Evolutionary conservation across 2,329 filamentous ascomycete genomes (phyloP).

Genomic region (Colletotrichum ledebouriae): DNA sequence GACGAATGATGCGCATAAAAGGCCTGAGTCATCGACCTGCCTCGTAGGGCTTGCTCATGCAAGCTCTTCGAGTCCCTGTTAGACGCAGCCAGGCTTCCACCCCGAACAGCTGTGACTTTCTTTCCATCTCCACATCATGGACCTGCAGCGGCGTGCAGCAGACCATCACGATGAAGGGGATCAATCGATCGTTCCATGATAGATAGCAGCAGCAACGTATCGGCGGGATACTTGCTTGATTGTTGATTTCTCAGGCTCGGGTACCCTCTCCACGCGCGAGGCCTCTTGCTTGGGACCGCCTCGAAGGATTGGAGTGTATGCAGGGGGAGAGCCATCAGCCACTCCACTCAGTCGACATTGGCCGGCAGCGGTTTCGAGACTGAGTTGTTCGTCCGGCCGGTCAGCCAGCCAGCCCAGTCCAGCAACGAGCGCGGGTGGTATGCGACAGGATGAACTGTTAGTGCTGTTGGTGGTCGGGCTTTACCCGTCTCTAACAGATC

Average conservation of each 20-base stretch:
- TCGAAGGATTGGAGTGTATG: constrained; percentile 31
- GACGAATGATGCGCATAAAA: constrained; percentile 1
- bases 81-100: not conserved
- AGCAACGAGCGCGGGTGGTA: not conserved
- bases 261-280: constrained; percentile 19
- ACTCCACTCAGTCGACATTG: not conserved
- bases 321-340: constrained; percentile 35
- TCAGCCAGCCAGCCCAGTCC: constrained; percentile 1
- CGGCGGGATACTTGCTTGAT: not conserved
- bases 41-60: constrained; percentile 24
- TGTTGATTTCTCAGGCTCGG: constrained; percentile 7
- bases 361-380: constrained; percentile 1
- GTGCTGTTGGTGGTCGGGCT: constrained; percentile 23
- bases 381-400: constrained; percentile 12
- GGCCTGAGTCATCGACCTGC: constrained; percentile 28
- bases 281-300: not conserved
- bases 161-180: constrained; percentile 9
- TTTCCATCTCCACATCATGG: constrained; percentile 15
- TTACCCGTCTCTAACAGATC: constrained; percentile 25
- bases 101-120: not conserved
- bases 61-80: constrained; percentile 25
- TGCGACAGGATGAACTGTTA: constrained; percentile 14
- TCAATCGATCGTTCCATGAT: constrained; percentile 14
- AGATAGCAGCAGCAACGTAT: not conserved
- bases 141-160: constrained; percentile 25